phyloP scores from a whole-genome alignment of 2,329 filamentous ascomycete species.

The Ophiostoma sp. region DNA sequence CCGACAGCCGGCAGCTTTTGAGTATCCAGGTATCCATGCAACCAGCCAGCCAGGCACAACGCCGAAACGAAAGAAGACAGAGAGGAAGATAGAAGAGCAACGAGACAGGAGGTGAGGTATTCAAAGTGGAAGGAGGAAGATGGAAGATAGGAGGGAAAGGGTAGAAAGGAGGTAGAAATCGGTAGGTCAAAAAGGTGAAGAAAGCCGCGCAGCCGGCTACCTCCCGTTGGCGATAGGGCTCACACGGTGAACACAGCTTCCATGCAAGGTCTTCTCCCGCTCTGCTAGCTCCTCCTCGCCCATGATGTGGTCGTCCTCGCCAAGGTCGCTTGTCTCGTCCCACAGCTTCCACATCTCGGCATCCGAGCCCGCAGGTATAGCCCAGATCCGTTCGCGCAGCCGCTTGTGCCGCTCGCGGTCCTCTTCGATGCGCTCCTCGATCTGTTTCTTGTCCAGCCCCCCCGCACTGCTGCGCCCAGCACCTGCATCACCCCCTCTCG shows the following conservation, averaged over 20 bases:
- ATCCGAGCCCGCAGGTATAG: constrained; percentile 61
- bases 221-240: neutral
- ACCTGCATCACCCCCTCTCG: constrained; percentile 5
- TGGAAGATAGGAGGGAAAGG: neutral
- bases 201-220: neutral
- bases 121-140: neutral
- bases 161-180: neutral
- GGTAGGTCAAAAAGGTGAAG: neutral
- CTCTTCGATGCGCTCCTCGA: constrained; percentile 95
- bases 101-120: neutral
- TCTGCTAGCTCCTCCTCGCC: constrained; percentile 66
- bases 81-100: neutral
- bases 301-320: constrained; percentile 76
- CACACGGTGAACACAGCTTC: constrained; percentile 38
- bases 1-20: constrained; percentile 2
- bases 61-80: neutral
- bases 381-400: constrained; percentile 88
- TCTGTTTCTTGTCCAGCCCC: constrained; percentile 73
- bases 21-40: constrained; percentile 2
- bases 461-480: constrained; percentile 23
- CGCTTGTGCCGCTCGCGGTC: constrained; percentile 93
- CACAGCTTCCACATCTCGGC: constrained; percentile 74
- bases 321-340: constrained; percentile 81
- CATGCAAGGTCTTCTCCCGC: constrained; percentile 37
- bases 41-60: constrained; percentile 3